Base-by-base conservation (phyloP, 306 rosid genomes). In the Prunus mongolica region DNA sequence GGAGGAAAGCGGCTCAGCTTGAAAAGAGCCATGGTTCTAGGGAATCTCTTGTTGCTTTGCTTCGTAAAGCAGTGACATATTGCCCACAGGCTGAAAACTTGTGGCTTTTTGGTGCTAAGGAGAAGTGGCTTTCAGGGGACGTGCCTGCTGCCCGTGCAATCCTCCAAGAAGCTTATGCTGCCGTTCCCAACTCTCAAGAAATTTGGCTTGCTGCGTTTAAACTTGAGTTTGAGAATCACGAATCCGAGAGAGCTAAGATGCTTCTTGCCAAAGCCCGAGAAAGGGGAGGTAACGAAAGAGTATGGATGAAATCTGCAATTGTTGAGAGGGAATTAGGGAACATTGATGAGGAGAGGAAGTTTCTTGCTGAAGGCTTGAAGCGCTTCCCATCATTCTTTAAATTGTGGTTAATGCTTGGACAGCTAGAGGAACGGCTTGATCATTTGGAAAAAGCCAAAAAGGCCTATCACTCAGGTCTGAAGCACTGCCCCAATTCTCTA, bases 61-160 rank as follows among this genome's bases (percentile, higher is more conserved):
- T 67, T 22, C n/a, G 12, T n/a, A 67, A 20, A 67, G 71, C 71
- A 2, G 52, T 44, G 71, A 67, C 6, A 1, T 67, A 67, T 18
- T 30, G 32, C 19, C 98, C 98, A 12, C 94, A 89, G 85, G 98
- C 96, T 69, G 96, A 90, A 79, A 92, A 86, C 67, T 83, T 93
- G 61, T 93, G 98, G 98, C 98, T 93, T 77, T 89, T 89, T 96
- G 96, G 94, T 76, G 98, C 98, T 32, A 93, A 90, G 85, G 98
- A 87, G 84, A 93, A 93, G 78, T 93, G 96, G 98, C 94, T 90
- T 77, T 96, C 94, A 52, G 98, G 98, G 25, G 96, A 93, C 69
- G 98, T 90, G 74, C 92, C 92, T 51, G 89, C 90, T 12, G 96
- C 94, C 44, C 87, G 98, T 56, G 89, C 92, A 45, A 86, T 93